Base-by-base conservation (phyloP, 1,284 basidiomycete genomes). In the Puccinia triticina region DNA sequence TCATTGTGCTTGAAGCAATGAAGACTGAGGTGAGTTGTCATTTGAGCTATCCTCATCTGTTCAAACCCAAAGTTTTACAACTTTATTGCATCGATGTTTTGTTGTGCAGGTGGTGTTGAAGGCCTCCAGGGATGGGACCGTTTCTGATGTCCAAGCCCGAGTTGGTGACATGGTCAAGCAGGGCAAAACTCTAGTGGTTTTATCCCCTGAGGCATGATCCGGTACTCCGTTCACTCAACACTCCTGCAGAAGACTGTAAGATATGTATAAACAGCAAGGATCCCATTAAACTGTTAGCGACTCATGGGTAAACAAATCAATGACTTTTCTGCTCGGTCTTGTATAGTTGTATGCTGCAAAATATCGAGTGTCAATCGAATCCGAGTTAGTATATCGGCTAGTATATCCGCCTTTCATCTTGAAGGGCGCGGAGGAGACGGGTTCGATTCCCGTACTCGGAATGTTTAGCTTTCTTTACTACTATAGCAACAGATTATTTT, bases 1-100 rank as follows among this genome's bases (percentile, higher is more conserved):
- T 94, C 16, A 91, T 95, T 43, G 91, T 96, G 29, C 88, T 96
- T 84, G 95, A 96, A 88, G 95, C 94, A 85, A 97, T 96, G 95
- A 97, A 97, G 90, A 96, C 94, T 84, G 94, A 81, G 48, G 83
- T 82, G 29, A 71, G 53, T 72, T n/a, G 23, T 50, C n/a, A 23
- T 59, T 72, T 37, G 12, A 72, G 26, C 37, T 46, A 29, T 53
- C 37, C 48, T 72, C 21, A 23, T 75, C 48, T 55, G 29, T 57
- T 53, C n/a, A 46, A n/a, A 18, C 29, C n/a, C n/a, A n/a, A n/a
- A n/a, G n/a, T n/a, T n/a, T n/a, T n/a, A n/a, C n/a, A n/a, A n/a
- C n/a, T n/a, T n/a, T n/a, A n/a, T 71, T 78, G 23, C 4, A 26
- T 55, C 12, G 37, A 21, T 71, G 32, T 53, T 55, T 18, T 57